Base-by-base conservation (phyloP, 495 filamentous ascomycete species). In the Xylaria nigripes region DNA sequence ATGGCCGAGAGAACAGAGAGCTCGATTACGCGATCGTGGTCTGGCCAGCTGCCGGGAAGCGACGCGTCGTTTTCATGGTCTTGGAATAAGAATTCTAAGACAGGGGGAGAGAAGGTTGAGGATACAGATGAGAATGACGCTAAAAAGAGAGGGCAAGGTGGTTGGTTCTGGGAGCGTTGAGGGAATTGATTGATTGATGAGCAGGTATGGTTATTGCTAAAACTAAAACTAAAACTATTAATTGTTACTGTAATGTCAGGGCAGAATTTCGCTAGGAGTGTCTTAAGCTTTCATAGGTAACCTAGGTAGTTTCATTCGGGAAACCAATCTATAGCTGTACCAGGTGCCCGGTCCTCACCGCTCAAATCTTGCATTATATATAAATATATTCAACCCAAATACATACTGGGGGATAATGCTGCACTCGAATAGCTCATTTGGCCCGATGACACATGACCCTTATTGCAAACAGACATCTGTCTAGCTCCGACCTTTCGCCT, bases 101-200 rank as follows among this genome's bases (percentile, higher is more conserved):
- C 30, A 23, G 48, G 34, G 15, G 15, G 34, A 1, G 16, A 22
- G 6, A 29, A 23, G 18, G 46, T 38, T 16, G 45, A 51, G 19
- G 41, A 18, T 16, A 18, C 1, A 19, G 13, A 29, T n/a, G 24
- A 42, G 22, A 16, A 46, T n/a, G 51, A 34, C 21, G 49, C 59
- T 21, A 51, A 56, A 32, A 66, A 63, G 40, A 44, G 41, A 1
- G 62, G 64, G n/a, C 66, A 64, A 36, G 40, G 41, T 0, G 62
- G 66, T 12, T 70, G 68, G 66, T 67, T 69, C 29, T 70, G 68
- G 66, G 62, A 51, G 42, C 60, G 45, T 56, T 59, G 40, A 57
- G 24, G 68, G 64, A 64, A 51, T 42, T 59, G 45, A 58, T 59
- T 24, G 50, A 16, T 19, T 41, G 27, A 36, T 5, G 32, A 2